phyloP scores from a whole-genome alignment of 2,329 filamentous ascomycete species.

The Clonostachys byssicola region DNA sequence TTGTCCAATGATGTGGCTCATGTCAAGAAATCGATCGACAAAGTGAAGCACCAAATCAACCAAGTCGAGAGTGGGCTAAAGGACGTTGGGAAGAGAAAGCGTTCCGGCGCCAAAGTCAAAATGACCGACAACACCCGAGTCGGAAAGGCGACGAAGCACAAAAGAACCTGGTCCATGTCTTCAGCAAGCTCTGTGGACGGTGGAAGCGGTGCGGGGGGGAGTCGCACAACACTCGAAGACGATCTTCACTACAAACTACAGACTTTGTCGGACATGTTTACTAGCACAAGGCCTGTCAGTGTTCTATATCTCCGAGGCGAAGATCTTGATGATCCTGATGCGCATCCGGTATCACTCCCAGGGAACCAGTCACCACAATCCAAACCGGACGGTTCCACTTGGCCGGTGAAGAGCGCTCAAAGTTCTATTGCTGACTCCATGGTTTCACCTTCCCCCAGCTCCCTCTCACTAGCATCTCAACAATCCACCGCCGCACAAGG shows the following conservation, averaged over 20 bases:
- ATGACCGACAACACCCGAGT: constrained; percentile 52
- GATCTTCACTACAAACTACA: constrained; percentile 76
- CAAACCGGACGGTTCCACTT: constrained; percentile 39
- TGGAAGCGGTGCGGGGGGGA: constrained; percentile 30
- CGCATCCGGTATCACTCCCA: constrained; percentile 69
- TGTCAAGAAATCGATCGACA: constrained; percentile 95
- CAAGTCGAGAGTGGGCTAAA: constrained; percentile 69
- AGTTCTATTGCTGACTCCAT: constrained; percentile 58
- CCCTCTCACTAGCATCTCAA: constrained; percentile 57
- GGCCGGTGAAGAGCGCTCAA: constrained; percentile 47
- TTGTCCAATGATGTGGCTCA: constrained; percentile 92
- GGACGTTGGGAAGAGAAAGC: constrained; percentile 62
- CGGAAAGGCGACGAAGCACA: constrained; percentile 86
- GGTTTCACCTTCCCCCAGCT: constrained; percentile 64
- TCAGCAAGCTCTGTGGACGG: constrained; percentile 60
- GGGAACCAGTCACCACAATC: constrained; percentile 62
- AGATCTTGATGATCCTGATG: constrained; percentile 74
- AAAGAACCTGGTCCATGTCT: constrained; percentile 92
- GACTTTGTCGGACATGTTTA: constrained; percentile 83
- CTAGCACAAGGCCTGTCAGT: constrained; percentile 74
- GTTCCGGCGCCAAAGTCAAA: constrained; percentile 44
- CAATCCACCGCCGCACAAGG: constrained; percentile 33
- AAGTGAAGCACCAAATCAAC: constrained; percentile 87
- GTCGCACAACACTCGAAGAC: constrained; percentile 58
- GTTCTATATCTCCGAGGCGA: constrained; percentile 74